Evolutionary conservation across 805 yeast species (phyloP).

Genomic region (Lipomyces chichibuensis): DNA sequence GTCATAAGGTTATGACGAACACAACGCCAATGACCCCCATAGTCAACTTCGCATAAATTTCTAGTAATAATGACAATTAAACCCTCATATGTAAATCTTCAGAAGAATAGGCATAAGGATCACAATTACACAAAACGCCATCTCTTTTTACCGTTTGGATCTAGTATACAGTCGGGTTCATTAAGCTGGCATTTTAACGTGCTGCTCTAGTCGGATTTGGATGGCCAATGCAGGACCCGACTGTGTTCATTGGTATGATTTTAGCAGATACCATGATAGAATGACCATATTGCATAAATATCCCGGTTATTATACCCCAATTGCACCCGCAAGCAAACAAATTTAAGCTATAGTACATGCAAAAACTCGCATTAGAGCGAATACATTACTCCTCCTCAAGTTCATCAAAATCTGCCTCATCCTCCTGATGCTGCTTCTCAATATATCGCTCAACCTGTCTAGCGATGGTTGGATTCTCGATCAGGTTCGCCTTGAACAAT

Average conservation of each 20-base stretch:
- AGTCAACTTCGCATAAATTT: not conserved
- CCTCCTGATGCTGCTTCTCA: constrained; percentile 8
- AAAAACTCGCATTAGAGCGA: not conserved
- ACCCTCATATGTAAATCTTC: too few relatives aligned
- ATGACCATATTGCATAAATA: too few relatives aligned
- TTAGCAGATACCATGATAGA: too few relatives aligned
- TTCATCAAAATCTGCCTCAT: constrained; percentile 25
- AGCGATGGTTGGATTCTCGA: constrained; percentile 19
- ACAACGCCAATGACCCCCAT: not conserved
- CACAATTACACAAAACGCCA: too few relatives aligned
- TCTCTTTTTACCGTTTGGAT: too few relatives aligned
- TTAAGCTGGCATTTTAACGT: too few relatives aligned
- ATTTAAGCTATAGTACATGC: not conserved
- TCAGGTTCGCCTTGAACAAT: constrained; percentile 9
- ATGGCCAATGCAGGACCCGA: too few relatives aligned
- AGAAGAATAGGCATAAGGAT: too few relatives aligned
- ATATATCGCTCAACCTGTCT: constrained; percentile 28
- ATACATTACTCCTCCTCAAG: not conserved
- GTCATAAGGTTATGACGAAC: constrained; percentile 1
- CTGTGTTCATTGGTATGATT: too few relatives aligned
- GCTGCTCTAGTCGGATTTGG: too few relatives aligned
- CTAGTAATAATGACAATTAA: too few relatives aligned
- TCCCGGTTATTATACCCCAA: not conserved
- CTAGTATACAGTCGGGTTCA: too few relatives aligned
- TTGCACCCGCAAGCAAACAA: not conserved